Evolutionary conservation across 1,284 basidiomycete genomes (phyloP).

Genomic region (Acaromyces ingoldii): DNA sequence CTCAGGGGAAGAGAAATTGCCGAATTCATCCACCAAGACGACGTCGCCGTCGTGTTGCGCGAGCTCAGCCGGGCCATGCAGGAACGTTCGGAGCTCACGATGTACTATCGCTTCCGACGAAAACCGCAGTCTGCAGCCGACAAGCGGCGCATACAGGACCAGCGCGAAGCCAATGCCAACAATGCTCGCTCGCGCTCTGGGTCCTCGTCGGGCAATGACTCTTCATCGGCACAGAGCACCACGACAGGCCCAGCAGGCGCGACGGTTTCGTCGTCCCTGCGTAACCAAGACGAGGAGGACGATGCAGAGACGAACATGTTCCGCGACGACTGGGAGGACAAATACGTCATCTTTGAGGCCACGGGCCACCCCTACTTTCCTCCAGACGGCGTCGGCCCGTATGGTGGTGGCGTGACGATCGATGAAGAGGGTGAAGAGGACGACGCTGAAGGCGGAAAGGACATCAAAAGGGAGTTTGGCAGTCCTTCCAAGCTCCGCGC

Average conservation of each 20-base stretch:
- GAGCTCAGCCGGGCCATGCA: conserved; percentile 21
- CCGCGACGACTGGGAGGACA: conserved; percentile 7
- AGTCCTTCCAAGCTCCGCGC: no score
- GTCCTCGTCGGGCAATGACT: conserved; percentile 10
- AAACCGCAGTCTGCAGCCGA: conserved; percentile 24
- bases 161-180: conserved; percentile 16
- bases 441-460: neutral
- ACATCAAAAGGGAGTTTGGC: no score
- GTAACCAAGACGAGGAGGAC: conserved; percentile 5
- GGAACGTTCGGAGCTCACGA: conserved; percentile 24
- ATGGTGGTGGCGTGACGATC: neutral
- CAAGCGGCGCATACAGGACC: conserved; percentile 13
- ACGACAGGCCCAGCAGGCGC: neutral
- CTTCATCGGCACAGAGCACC: neutral
- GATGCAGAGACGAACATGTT: conserved; percentile 20
- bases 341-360: conserved; percentile 41
- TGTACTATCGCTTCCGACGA: conserved; percentile 41
- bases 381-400: conserved; percentile 12
- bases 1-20: conserved; percentile 31
- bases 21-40: conserved; percentile 35
- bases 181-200: conserved; percentile 6
- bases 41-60: conserved; percentile 29
- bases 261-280: neutral
- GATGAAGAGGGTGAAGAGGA: neutral
- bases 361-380: conserved; percentile 40